A percentile compares a stretch with the other conserved stretches of the same genome.
Conservation (phyloP, 352 stramenopile species). For the Phytophthora fragariaefolia region DNA sequence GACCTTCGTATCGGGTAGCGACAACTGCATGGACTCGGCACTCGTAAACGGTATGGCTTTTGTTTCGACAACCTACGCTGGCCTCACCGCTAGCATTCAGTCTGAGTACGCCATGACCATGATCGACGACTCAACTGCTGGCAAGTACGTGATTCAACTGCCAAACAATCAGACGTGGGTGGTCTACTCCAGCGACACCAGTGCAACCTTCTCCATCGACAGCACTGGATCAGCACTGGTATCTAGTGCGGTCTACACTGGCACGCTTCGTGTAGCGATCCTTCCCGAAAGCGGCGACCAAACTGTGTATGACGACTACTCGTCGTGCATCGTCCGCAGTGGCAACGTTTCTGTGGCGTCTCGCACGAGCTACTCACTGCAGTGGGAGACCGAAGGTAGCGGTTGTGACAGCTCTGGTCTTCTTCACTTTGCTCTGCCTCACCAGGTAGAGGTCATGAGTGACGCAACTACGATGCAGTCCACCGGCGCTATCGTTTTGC, state of each 20-base stretch:
- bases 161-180: constrained; percentile 81
- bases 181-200: constrained; percentile 60
- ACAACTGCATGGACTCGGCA: constrained; percentile 60
- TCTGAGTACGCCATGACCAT: constrained; percentile 61
- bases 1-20: constrained; percentile 44
- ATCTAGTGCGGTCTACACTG: constrained; percentile 49
- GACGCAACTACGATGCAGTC: constrained; percentile 27
- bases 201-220: constrained; percentile 53
- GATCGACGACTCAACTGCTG: constrained; percentile 42
- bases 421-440: constrained; percentile 73
- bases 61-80: constrained; percentile 66
- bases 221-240: constrained; percentile 45
- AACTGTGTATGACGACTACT: constrained; percentile 67
- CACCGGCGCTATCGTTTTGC: constrained; percentile 44
- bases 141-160: constrained; percentile 69
- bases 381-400: constrained; percentile 65
- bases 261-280: constrained; percentile 68
- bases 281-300: constrained; percentile 44
- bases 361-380: constrained; percentile 68
- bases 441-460: constrained; percentile 63
- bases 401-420: constrained; percentile 56
- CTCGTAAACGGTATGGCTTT: constrained; percentile 85
- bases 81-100: constrained; percentile 57
- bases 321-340: constrained; percentile 62
- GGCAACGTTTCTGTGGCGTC: constrained; percentile 55